Base-by-base conservation (phyloP, 108 stramenopile species). In the Skeletonema tropicum region DNA sequence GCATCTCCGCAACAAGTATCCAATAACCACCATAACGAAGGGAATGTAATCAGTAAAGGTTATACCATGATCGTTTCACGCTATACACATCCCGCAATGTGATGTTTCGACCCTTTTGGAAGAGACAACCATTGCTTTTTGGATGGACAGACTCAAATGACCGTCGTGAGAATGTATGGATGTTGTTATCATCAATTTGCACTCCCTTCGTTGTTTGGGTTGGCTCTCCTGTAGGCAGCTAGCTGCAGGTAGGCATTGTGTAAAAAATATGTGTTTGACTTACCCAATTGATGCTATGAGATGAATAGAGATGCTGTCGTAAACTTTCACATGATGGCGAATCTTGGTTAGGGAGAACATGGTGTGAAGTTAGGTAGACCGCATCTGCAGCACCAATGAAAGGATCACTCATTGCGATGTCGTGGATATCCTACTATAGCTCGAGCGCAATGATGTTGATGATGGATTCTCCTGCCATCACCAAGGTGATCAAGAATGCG, bases 131-230 rank as follows among this genome's bases (percentile, higher is more conserved):
- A 64, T 36, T 41, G 38, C 25, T 41, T 64, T 64, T 41, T 36
- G 39, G 64, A 41, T 41, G 64, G 64, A 64, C 19, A 64, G 64
- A 36, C 39, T 64, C 64, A 64, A 64, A 64, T 21, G 64, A 64
- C 64, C 64, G 64, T 64, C 64, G 64, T 64, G 64, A 64, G 36
- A 64, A 38, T 38, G 64, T 64, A 64, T 64, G 32, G 64, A 64
- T 64, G 52, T 64, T 64, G 25, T 23, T 33, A 45, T 64, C 64
- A 64, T 64, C 64, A 64, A 21, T 38, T 64, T 64, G 38, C 25
- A 39, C 45, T n/a, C 23, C 64, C 64, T 64, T 64, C 64, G 17
- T 62, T 62, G 57, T 55, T 19, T 55, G 5, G 23, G 23, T 55
- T 23, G 21, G n/a, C 23, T 55, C 23, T 55, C 23, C n/a, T 45